Percentiles rank a stretch among this genome's conserved stretches.
phyloP scores from a whole-genome alignment of 495 filamentous ascomycete species.

The Hypoxylon rickii region DNA sequence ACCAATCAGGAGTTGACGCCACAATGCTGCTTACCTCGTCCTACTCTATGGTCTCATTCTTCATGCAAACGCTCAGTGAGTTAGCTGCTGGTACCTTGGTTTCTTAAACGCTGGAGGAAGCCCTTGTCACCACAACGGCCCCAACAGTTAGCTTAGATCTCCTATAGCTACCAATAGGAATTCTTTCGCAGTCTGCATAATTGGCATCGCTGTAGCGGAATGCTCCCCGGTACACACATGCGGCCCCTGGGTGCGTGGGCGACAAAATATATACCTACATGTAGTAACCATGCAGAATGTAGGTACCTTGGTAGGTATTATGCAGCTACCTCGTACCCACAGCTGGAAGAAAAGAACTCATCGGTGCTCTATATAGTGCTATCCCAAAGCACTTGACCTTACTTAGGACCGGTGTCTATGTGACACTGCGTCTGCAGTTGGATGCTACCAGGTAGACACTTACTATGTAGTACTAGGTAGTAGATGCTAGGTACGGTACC shows the following conservation, averaged over 20 bases:
- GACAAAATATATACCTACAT: slow-evolving; percentile 19
- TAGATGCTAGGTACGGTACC: background rate
- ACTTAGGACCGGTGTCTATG: slow-evolving; percentile 17
- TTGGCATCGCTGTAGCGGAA: slow-evolving; percentile 10
- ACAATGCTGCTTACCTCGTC: slow-evolving; percentile 13
- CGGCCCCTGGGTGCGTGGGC: slow-evolving; percentile 14
- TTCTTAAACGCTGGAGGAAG: slow-evolving; percentile 7
- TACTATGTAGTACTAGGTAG: no score
- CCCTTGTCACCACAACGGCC: background rate
- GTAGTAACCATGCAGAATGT: no score
- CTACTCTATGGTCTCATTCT: slow-evolving; percentile 18
- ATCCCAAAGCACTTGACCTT: background rate
- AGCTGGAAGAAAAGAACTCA: no score
- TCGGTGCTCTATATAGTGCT: no score
- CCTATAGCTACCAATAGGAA: slow-evolving; percentile 6
- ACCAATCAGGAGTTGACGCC: slow-evolving; percentile 42
- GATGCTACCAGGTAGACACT: no score
- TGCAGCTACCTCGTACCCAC: no score
- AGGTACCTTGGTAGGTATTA: no score
- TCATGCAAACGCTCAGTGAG: background rate
- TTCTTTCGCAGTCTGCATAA: slow-evolving; percentile 16
- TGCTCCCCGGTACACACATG: slow-evolving; percentile 7
- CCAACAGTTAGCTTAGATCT: slow-evolving; percentile 4
- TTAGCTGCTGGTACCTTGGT: slow-evolving; percentile 3
- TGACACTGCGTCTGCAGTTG: slow-evolving; percentile 27